phyloP scores from a whole-genome alignment of 495 filamentous ascomycete genomes.

The Penicillium bovifimosum region DNA sequence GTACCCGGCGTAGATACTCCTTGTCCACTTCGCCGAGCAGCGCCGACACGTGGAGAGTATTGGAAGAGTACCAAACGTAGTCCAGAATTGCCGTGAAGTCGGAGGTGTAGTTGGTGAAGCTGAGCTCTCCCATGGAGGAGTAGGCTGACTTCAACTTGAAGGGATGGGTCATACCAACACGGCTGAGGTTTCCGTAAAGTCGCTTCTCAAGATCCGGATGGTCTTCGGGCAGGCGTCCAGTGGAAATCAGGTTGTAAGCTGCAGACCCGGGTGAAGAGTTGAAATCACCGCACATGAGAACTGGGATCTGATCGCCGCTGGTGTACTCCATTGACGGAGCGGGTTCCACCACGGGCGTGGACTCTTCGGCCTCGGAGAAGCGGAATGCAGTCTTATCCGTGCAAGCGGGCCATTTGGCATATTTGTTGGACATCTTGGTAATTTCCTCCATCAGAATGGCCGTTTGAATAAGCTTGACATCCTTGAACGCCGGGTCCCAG shows the following conservation, averaged over 20 bases:
- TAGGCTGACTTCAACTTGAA: constrained; percentile 92
- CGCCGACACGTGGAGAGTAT: constrained; percentile 78
- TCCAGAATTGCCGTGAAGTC: constrained; percentile 86
- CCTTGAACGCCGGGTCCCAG: constrained; percentile 84
- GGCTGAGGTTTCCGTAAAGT: constrained; percentile 85
- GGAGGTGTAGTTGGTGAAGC: constrained; percentile 95
- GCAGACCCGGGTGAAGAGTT: constrained; percentile 81
- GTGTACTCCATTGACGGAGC: constrained; percentile 73
- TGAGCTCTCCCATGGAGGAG: constrained; percentile 66
- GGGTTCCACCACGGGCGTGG: constrained; percentile 45
- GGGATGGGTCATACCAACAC: constrained; percentile 85
- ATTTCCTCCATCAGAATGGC: constrained; percentile 91
- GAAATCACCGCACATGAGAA: constrained; percentile 91
- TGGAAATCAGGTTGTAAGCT: constrained; percentile 80
- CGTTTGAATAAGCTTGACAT: constrained; percentile 92
- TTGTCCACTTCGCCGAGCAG: constrained; percentile 87
- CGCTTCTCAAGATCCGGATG: constrained; percentile 71
- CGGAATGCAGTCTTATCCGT: constrained; percentile 74
- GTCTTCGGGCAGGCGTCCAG: constrained; percentile 62
- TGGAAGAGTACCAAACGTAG: constrained; percentile 96
- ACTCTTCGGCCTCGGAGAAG: constrained; percentile 54
- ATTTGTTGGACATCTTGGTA: constrained; percentile 74
- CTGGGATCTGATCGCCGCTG: constrained; percentile 76
- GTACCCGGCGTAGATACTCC: constrained; percentile 82
- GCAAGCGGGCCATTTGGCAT: constrained; percentile 65